These are phyloP conservation scores for Epichloe amarillans DNA, from an alignment of 2,329 filamentous ascomycete species.

Conservation along the genomic window DNA sequence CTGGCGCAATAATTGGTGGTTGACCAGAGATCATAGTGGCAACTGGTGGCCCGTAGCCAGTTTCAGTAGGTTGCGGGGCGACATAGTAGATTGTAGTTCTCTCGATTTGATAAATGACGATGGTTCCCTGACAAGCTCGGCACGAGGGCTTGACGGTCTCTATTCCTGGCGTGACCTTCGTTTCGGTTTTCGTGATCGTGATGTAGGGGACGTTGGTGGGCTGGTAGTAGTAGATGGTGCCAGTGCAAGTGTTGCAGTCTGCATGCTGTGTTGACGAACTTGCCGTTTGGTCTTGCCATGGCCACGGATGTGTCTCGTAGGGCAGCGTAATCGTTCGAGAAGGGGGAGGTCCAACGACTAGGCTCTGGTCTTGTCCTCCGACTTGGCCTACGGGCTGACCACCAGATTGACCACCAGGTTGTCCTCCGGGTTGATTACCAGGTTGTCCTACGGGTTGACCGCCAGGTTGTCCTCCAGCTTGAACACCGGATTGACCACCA, in stretches of 20 bases:
- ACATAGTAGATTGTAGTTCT: neutral
- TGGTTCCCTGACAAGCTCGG: constrained; percentile 2
- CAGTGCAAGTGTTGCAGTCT: neutral
- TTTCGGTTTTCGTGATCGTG: neutral
- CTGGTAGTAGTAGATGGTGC: neutral
- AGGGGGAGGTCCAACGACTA: neutral
- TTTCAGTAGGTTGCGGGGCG: neutral
- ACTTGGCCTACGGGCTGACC: neutral
- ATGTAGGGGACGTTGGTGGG: neutral
- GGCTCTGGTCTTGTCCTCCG: neutral
- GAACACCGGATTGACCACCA: too few species aligned
- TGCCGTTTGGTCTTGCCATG: neutral
- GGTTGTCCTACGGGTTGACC: too few species aligned
- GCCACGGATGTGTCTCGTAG: constrained; percentile 1
- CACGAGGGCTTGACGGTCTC: constrained; percentile 1
- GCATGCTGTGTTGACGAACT: neutral
- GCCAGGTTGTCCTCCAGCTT: too few species aligned
- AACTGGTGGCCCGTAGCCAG: neutral
- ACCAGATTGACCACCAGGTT: neutral
- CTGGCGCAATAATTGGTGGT: neutral
- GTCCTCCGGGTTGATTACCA: neutral
- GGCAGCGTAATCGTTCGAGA: constrained; percentile 1
- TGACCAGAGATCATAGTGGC: neutral
- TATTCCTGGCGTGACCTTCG: neutral
- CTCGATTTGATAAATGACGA: constrained; percentile 3